A percentile compares a stretch with the other conserved stretches of the same genome.
phyloP scores from a whole-genome alignment of 257 asterid species.

The Pogostemon cablin region DNA sequence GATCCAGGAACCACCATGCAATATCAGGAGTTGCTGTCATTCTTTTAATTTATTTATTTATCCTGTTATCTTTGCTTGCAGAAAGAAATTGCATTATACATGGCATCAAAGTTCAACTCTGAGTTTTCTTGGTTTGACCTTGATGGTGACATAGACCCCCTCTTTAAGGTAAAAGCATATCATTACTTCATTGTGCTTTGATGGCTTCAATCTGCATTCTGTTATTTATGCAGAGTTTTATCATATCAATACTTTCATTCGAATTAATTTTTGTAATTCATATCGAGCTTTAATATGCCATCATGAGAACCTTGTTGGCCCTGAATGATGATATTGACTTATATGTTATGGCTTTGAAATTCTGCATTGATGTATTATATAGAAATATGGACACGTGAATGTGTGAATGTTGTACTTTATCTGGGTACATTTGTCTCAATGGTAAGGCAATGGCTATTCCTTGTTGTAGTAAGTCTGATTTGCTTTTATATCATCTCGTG shows the following conservation, averaged over 20 bases:
- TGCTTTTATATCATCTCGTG: slow-evolving; percentile 15
- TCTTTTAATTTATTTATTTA: slow-evolving; percentile 1
- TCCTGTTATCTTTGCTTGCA: slow-evolving; percentile 51
- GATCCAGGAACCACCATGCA: slow-evolving; percentile 17
- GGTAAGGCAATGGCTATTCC: neutral
- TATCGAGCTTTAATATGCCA: slow-evolving; percentile 1
- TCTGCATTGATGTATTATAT: neutral
- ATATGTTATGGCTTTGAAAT: neutral
- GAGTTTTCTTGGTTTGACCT: slow-evolving; percentile 98
- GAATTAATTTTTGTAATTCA: slow-evolving; percentile 14
- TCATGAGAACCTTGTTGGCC: neutral
- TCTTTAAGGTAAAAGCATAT: slow-evolving; percentile 79
- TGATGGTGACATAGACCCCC: slow-evolving; percentile 98
- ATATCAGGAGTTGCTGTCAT: slow-evolving; percentile 7
- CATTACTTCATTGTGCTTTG: slow-evolving; percentile 22
- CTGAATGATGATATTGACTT: too few species aligned
- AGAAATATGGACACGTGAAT: neutral
- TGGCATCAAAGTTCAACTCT: slow-evolving; percentile 91
- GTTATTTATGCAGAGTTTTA: neutral
- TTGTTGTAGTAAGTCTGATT: neutral
- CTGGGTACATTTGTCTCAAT: neutral
- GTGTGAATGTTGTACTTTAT: neutral
- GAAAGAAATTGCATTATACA: slow-evolving; percentile 97
- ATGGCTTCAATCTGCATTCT: neutral
- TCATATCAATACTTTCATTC: slow-evolving; percentile 1